Evolutionary conservation across 257 asterid genomes (phyloP).

Genomic region (Striga asiatica): DNA sequence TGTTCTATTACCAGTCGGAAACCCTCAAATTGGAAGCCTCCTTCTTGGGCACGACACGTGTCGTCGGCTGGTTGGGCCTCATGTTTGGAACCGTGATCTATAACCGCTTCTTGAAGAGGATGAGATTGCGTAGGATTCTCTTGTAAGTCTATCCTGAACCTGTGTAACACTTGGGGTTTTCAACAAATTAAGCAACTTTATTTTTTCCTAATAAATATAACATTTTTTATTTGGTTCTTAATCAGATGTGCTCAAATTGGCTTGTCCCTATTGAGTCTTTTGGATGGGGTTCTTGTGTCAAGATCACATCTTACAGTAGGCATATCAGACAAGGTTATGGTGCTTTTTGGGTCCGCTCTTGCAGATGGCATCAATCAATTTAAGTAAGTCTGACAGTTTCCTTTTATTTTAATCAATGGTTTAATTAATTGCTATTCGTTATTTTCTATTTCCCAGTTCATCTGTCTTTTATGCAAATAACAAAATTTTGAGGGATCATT

Average conservation of each 20-base stretch:
- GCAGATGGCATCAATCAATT: constrained; percentile 88
- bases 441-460: too few species aligned
- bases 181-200: not conserved
- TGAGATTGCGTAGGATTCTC: constrained; percentile 68
- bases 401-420: not conserved
- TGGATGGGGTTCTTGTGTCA: constrained; percentile 63
- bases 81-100: constrained; percentile 78
- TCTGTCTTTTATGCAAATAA: too few species aligned
- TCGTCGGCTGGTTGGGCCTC: constrained; percentile 86
- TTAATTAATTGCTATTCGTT: too few species aligned
- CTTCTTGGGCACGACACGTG: constrained; percentile 87
- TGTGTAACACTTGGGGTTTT: not conserved
- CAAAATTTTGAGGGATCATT: too few species aligned
- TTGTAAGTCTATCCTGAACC: constrained; percentile 46
- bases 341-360: constrained; percentile 81
- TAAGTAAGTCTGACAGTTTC: constrained; percentile 44
- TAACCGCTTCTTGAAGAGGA: constrained; percentile 69
- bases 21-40: constrained; percentile 68
- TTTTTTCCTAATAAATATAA: not conserved
- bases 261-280: constrained; percentile 43
- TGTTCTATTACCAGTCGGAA: constrained; percentile 96
- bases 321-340: constrained; percentile 62
- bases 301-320: constrained; percentile 51
- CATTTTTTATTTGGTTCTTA: not conserved
- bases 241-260: constrained; percentile 77